Percentiles rank a stretch among this genome's conserved stretches.
These are phyloP conservation scores for Brettanomyces custersianus DNA, from an alignment of 805 yeast species.

Conservation along the genomic window DNA sequence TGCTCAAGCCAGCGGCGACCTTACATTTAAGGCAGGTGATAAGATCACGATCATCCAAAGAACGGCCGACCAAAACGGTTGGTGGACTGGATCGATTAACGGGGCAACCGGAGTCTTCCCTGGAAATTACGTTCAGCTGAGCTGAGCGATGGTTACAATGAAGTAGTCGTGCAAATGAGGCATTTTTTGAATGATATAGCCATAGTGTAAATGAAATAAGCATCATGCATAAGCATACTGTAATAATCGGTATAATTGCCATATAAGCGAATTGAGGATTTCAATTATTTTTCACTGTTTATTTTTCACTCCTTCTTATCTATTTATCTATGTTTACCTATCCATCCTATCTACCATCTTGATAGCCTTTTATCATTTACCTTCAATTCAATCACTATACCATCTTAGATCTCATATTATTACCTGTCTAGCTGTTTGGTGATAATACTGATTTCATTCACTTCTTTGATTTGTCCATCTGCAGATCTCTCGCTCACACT, in stretches of 20 bases:
- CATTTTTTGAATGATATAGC: not conserved
- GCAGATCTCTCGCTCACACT: too few species aligned
- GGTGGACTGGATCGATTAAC: slow-evolving; percentile 93
- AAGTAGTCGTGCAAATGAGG: not conserved
- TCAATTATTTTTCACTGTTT: not conserved
- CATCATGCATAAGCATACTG: too few species aligned
- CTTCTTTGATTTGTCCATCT: too few species aligned
- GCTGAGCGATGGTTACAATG: slow-evolving; percentile 22
- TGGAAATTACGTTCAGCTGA: slow-evolving; percentile 86
- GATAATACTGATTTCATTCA: too few species aligned
- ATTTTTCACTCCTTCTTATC: not conserved
- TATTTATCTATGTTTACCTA: not conserved
- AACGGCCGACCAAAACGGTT: slow-evolving; percentile 79
- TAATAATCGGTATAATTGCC: too few species aligned
- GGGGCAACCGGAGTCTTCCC: slow-evolving; percentile 92
- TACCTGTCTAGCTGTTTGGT: not conserved
- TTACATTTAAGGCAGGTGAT: slow-evolving; percentile 81
- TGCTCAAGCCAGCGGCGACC: slow-evolving; percentile 91
- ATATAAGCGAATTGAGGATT: too few species aligned
- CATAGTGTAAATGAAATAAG: too few species aligned
- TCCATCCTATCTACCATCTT: not conserved
- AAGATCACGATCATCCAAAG: slow-evolving; percentile 75
- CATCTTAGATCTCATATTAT: not conserved
- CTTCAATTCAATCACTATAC: not conserved
- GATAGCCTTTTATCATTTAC: not conserved